These are phyloP conservation scores for Pythium volutum DNA, from an alignment of 352 stramenopile species.

Conservation along the genomic window DNA sequence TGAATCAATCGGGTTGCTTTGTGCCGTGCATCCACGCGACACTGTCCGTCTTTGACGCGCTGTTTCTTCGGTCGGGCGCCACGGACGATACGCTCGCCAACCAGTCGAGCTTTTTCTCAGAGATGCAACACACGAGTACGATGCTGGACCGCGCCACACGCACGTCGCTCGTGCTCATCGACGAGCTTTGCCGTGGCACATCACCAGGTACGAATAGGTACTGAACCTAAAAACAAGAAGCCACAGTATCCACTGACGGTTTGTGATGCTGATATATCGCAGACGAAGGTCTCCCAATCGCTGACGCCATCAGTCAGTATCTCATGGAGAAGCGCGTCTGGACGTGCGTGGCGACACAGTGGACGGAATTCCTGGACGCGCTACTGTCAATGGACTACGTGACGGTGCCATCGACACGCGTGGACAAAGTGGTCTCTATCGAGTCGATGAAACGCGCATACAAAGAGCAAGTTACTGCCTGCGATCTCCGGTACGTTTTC, in stretches of 20 bases:
- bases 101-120: conserved; percentile 52
- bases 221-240: too few species aligned
- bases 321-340: conserved; percentile 4
- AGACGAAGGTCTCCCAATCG: conserved; percentile 21
- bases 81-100: conserved; percentile 44
- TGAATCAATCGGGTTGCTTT: conserved; percentile 66
- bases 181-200: conserved; percentile 53
- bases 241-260: too few species aligned
- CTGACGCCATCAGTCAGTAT: conserved; percentile 15
- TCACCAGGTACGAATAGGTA: conserved; percentile 1
- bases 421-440: background rate
- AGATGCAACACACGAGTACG: conserved; percentile 45
- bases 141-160: conserved; percentile 35
- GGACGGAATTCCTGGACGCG: conserved; percentile 17
- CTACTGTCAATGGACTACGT: background rate
- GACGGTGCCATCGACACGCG: background rate
- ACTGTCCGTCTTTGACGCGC: conserved; percentile 42
- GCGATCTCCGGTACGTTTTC: conserved; percentile 3
- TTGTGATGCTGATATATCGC: background rate
- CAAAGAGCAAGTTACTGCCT: conserved; percentile 11
- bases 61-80: conserved; percentile 41
- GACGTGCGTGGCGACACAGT: conserved; percentile 20
- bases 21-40: conserved; percentile 40
- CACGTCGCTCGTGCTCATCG: conserved; percentile 42
- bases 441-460: background rate